Base-by-base conservation (phyloP, 331 rosid species). In the Quercus lobata region DNA sequence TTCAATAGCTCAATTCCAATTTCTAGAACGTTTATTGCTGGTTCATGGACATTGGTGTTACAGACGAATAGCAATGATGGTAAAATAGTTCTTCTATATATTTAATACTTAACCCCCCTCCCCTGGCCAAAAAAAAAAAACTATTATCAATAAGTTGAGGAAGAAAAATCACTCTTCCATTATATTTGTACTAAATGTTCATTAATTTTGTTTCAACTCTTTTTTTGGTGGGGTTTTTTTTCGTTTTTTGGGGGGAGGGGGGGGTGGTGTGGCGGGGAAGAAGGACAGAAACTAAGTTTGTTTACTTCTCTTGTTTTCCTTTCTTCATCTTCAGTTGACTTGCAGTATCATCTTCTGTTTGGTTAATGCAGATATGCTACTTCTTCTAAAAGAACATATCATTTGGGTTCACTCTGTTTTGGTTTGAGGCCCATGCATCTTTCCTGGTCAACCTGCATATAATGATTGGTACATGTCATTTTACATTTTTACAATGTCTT, bases 1-100 rank as follows among this genome's bases (percentile, higher is more conserved):
- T 84, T 52, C 96, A 29, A 86, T 94, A 62, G 93, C 91, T 72
- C 94, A 94, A 73, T 94, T 94, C 66, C 88, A 88, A 69, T 92
- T 89, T 83, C 83, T 94, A 83, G 98, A 94, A 86, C 94, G 93
- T 10, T 85, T 94, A 77, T 87, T 94, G 85, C 81, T 92, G 89
- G 94, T 94, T n/a, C 98, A 94, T 44, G 98, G 98, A 61, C 97
- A 94, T 70, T 92, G 98, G 96, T 94, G 98, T 73, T 94, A 94
- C 77, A 85, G 98, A 68, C 84, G 97, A 80, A 94, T 94, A 80
- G 85, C 98, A 57, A 86, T 92, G 97, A 92, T 94, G 98, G 98
- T 92, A 92, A 83, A 86, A 22, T 34, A 73, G 63, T 30, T 65
- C 83, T 32, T 76, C 69, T 73, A n/a, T n/a, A n/a, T n/a, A n/a